Evolutionary conservation across 1,139 yeast species (phyloP).

Genomic region (Suzukiozyma palmioleophila): DNA sequence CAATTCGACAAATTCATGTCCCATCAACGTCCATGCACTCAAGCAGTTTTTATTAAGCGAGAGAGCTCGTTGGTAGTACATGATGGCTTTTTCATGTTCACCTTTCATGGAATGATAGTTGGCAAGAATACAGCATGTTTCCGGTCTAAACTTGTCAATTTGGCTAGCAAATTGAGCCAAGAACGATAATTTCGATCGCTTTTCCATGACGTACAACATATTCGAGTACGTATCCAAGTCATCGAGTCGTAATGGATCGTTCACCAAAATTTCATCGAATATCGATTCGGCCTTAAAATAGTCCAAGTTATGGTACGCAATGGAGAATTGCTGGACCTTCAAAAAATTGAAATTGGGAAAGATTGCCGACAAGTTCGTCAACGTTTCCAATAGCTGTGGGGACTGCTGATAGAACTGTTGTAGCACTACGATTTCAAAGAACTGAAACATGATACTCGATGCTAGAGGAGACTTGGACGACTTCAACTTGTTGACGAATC

Average conservation of each 20-base stretch:
- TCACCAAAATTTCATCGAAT: slow-evolving; percentile 67
- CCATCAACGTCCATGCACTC: slow-evolving; percentile 98
- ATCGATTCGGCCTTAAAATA: slow-evolving; percentile 74
- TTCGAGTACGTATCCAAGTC: slow-evolving; percentile 91
- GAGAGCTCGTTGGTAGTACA: slow-evolving; percentile 87
- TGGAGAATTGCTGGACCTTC: slow-evolving; percentile 74
- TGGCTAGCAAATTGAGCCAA: slow-evolving; percentile 82
- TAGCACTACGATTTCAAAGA: slow-evolving; percentile 65
- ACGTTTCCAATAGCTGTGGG: slow-evolving; percentile 42
- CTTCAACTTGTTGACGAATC: slow-evolving; percentile 39
- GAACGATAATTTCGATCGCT: slow-evolving; percentile 75
- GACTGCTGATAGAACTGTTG: slow-evolving; percentile 81
- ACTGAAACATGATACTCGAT: slow-evolving; percentile 51
- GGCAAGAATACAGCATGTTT: slow-evolving; percentile 91
- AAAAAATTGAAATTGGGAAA: slow-evolving; percentile 75
- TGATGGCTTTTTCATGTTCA: slow-evolving; percentile 92
- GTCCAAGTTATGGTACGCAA: slow-evolving; percentile 76
- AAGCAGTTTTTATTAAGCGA: slow-evolving; percentile 75
- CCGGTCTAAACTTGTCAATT: slow-evolving; percentile 86
- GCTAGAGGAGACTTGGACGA: slow-evolving; percentile 18
- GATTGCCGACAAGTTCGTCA: slow-evolving; percentile 42
- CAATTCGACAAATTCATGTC: slow-evolving; percentile 95
- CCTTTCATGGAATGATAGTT: slow-evolving; percentile 89
- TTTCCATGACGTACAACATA: slow-evolving; percentile 91
- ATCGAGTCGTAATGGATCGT: slow-evolving; percentile 87